phyloP scores from a whole-genome alignment of 768 basidiomycete genomes.

The Xerocomus potaroensis region DNA sequence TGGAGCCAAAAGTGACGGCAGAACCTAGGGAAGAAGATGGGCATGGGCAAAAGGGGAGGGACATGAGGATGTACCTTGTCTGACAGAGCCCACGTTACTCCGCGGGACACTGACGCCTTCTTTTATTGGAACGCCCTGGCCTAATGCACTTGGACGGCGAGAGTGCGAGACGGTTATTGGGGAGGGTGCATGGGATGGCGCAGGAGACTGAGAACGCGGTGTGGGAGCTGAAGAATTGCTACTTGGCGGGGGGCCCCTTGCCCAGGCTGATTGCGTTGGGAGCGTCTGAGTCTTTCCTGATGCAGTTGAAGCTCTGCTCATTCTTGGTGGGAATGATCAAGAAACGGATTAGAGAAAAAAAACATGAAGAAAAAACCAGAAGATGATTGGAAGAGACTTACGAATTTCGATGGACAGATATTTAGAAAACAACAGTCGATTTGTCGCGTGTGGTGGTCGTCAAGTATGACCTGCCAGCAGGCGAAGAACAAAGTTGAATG shows the following conservation, averaged over 20 bases:
- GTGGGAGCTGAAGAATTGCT: conserved; percentile 46
- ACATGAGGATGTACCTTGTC: conserved; percentile 52
- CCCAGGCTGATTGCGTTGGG: conserved; percentile 84
- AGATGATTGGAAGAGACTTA: conserved; percentile 29
- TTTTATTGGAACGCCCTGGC: conserved; percentile 68
- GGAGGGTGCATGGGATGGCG: conserved; percentile 44
- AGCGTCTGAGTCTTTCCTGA: conserved; percentile 70
- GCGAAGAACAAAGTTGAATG: conserved; percentile 62
- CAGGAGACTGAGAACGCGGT: conserved; percentile 77
- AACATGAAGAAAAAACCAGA: conserved; percentile 1
- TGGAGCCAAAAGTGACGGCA: conserved; percentile 83
- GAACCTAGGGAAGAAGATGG: conserved; percentile 41
- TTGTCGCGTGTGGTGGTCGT: conserved; percentile 75
- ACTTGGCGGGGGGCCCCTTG: conserved; percentile 77
- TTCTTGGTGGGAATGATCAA: conserved; percentile 47
- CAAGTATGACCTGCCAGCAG: conserved; percentile 90
- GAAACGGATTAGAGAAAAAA: background rate
- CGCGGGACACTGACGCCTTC: conserved; percentile 75
- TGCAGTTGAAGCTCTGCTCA: conserved; percentile 88
- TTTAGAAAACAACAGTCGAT: conserved; percentile 47
- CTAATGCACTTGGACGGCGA: conserved; percentile 71
- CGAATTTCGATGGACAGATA: conserved; percentile 42
- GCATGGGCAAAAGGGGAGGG: background rate
- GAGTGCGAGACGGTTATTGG: conserved; percentile 59
- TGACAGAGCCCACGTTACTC: conserved; percentile 57